A percentile compares a stretch with the other conserved stretches of the same genome.
These are phyloP conservation scores for Aureobasidium sp. DNA, from an alignment of 2,329 filamentous ascomycete species.

Conservation along the genomic window DNA sequence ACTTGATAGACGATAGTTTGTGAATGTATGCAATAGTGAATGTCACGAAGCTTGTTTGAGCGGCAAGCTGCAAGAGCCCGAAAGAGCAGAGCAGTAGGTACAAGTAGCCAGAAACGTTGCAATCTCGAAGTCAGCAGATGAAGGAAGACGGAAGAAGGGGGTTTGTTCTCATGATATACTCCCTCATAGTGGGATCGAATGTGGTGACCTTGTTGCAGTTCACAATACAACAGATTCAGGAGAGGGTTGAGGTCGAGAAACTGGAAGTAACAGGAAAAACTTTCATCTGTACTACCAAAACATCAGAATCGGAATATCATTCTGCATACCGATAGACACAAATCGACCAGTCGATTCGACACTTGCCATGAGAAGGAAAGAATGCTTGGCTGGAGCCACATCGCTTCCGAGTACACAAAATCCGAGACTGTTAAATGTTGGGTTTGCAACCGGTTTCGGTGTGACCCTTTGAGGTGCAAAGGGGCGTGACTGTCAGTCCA, in stretches of 20 bases:
- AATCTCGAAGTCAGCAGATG: too few species aligned
- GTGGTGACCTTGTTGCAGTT: too few species aligned
- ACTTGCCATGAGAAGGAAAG: background rate
- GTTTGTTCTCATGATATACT: too few species aligned
- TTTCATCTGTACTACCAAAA: background rate
- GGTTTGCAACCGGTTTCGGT: background rate
- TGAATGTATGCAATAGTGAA: too few species aligned
- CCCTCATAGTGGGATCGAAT: background rate
- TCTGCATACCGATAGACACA: background rate
- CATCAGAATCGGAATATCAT: background rate
- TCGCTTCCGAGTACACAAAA: background rate
- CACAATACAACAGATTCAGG: background rate
- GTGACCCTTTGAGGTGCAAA: background rate
- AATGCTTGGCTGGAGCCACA: background rate
- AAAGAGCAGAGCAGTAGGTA: too few species aligned
- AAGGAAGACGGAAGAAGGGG: background rate
- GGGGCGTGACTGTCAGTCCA: background rate
- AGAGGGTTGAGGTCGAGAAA: background rate
- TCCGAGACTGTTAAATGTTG: background rate
- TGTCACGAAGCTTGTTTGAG: too few species aligned
- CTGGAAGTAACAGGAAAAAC: background rate
- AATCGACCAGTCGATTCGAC: background rate
- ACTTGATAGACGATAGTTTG: too few species aligned
- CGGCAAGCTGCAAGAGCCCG: too few species aligned
- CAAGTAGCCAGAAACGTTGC: too few species aligned